Conservation (phyloP, 106 monocot genomes). For the Dioscorea alata region DNA sequence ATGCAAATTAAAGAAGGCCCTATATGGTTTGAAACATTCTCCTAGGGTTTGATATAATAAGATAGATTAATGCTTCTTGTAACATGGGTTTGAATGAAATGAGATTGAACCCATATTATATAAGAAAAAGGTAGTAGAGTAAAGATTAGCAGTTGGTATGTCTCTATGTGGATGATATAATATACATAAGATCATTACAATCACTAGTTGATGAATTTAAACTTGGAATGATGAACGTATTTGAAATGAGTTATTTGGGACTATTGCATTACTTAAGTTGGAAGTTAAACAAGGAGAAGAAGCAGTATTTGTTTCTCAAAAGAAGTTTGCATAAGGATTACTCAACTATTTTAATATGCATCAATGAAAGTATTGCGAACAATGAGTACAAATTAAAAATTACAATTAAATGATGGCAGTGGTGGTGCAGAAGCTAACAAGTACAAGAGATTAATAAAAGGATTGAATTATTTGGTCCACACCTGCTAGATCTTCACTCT, state of each 20-base stretch:
- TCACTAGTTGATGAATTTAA: background rate
- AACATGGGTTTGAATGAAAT: background rate
- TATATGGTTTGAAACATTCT: background rate
- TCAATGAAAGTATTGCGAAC: no score
- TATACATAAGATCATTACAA: background rate
- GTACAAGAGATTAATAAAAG: no score
- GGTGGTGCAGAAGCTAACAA: no score
- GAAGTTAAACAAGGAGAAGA: background rate
- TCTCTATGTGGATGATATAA: conserved; percentile 1
- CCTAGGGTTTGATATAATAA: background rate
- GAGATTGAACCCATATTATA: background rate
- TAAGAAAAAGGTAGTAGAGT: background rate
- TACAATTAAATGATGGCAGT: no score
- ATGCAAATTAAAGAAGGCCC: background rate
- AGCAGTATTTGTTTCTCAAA: no score
- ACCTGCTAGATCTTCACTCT: no score
- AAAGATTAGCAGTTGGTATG: background rate
- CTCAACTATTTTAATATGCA: no score
- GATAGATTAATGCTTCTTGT: background rate
- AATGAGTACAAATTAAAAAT: no score
- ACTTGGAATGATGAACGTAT: background rate
- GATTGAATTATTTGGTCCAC: no score
- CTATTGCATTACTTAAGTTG: background rate
- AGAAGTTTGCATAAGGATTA: background rate
- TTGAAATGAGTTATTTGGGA: background rate